A percentile compares a stretch with the other conserved stretches of the same genome.
Conservation (phyloP, 352 stramenopile species). For the Phytophthora pinifolia region DNA sequence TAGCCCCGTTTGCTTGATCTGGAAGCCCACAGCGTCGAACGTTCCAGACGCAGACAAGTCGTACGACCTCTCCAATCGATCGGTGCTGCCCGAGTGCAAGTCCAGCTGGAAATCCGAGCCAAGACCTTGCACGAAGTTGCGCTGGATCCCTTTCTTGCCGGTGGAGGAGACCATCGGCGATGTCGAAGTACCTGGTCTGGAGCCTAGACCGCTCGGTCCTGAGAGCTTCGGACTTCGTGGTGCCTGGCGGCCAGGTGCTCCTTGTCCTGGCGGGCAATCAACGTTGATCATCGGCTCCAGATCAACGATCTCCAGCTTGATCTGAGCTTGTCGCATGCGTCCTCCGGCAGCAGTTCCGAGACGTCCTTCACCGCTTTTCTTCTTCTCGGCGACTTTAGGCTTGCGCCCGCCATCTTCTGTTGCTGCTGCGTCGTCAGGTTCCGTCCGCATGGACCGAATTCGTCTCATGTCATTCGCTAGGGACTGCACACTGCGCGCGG, state of each 20-base stretch:
- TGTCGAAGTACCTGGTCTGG: conserved; percentile 31
- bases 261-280: conserved; percentile 6
- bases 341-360: conserved; percentile 6
- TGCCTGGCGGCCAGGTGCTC: conserved; percentile 33
- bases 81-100: conserved; percentile 51
- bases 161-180: conserved; percentile 45
- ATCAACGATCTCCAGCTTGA: conserved; percentile 76
- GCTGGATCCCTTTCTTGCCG: conserved; percentile 68
- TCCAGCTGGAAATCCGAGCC: conserved; percentile 74
- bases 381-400: conserved; percentile 49
- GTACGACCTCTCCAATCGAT: conserved; percentile 75
- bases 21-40: conserved; percentile 78
- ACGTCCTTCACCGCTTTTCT: conserved; percentile 30
- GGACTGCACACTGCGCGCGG: conserved; percentile 77
- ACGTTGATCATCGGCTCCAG: conserved; percentile 29
- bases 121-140: conserved; percentile 69
- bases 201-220: conserved; percentile 12
- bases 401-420: conserved; percentile 35
- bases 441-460: conserved; percentile 60
- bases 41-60: conserved; percentile 81
- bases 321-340: conserved; percentile 48
- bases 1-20: conserved; percentile 84
- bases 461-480: conserved; percentile 79
- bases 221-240: conserved; percentile 51
- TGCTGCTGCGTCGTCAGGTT: conserved; percentile 18